phyloP scores from a whole-genome alignment of 1,284 basidiomycete species.

The Cystobasidium slooffiae region DNA sequence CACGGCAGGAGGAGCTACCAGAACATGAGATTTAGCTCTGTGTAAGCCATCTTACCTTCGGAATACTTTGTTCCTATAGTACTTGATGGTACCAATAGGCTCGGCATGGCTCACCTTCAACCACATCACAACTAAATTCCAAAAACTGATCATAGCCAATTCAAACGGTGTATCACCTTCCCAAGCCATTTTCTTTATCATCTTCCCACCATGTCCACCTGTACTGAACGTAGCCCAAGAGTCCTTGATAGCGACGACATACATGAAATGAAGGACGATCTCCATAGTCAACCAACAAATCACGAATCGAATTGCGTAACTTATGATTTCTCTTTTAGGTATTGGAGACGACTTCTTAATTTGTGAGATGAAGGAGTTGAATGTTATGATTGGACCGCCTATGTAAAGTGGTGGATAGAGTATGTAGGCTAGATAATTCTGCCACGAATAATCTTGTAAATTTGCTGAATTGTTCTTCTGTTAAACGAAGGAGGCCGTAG shows the following conservation, averaged over 20 bases:
- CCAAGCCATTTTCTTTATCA: constrained; percentile 56
- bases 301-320: constrained; percentile 75
- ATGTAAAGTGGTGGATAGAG: constrained; percentile 94
- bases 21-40: too few relatives aligned
- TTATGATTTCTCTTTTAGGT: constrained; percentile 57
- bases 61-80: not conserved
- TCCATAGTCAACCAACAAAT: constrained; percentile 83
- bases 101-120: constrained; percentile 70
- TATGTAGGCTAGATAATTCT: constrained; percentile 72
- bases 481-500: not conserved
- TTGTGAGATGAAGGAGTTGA: constrained; percentile 94
- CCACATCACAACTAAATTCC: constrained; percentile 97
- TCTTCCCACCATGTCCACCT: constrained; percentile 61
- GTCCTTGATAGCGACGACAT: constrained; percentile 96
- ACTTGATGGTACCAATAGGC: constrained; percentile 7
- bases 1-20: constrained; percentile 87
- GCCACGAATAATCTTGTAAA: constrained; percentile 63
- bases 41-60: too few relatives aligned
- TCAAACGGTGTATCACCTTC: constrained; percentile 73
- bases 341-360: constrained; percentile 59
- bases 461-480: constrained; percentile 32
- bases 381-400: constrained; percentile 93
- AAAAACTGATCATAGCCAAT: constrained; percentile 91
- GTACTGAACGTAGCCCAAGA: constrained; percentile 60
- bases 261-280: constrained; percentile 88